Conservation (phyloP, 768 basidiomycete species). For the Boletus sp. region DNA sequence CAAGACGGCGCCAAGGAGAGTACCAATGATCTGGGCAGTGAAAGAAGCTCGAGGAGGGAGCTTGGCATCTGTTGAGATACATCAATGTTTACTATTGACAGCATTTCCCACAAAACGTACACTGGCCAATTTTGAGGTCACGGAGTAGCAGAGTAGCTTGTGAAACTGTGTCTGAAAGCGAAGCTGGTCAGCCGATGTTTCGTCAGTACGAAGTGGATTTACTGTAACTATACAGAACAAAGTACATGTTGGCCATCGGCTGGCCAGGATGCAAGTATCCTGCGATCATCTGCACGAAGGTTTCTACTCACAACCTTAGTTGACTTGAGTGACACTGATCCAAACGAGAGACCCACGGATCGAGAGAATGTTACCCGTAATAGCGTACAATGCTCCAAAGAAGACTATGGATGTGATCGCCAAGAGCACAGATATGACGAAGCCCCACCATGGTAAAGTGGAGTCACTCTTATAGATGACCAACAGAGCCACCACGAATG, state of each 20-base stretch:
- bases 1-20: slow-evolving; percentile 48
- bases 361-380: slow-evolving; percentile 33
- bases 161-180: slow-evolving; percentile 43
- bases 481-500: slow-evolving; percentile 50
- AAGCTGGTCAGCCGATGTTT: slow-evolving; percentile 38
- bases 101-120: slow-evolving; percentile 2
- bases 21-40: slow-evolving; percentile 53
- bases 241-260: slow-evolving; percentile 44
- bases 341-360: slow-evolving; percentile 18
- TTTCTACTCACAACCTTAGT: slow-evolving; percentile 12
- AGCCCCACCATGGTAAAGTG: slow-evolving; percentile 58
- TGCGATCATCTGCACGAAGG: slow-evolving; percentile 35
- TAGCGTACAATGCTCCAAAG: slow-evolving; percentile 51
- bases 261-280: slow-evolving; percentile 36
- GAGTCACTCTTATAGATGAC: slow-evolving; percentile 52
- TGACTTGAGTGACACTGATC: background rate
- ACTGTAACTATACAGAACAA: slow-evolving; percentile 47
- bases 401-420: slow-evolving; percentile 49
- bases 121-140: slow-evolving; percentile 48
- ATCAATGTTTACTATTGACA: slow-evolving; percentile 36
- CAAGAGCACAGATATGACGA: slow-evolving; percentile 50
- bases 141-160: slow-evolving; percentile 53
- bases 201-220: slow-evolving; percentile 5
- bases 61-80: slow-evolving; percentile 37
- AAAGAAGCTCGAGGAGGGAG: slow-evolving; percentile 65